Percentiles rank a stretch among this genome's conserved stretches.
Evolutionary conservation across 805 yeast genomes (phyloP).

Genomic region (Blastobotrys muscicola): DNA sequence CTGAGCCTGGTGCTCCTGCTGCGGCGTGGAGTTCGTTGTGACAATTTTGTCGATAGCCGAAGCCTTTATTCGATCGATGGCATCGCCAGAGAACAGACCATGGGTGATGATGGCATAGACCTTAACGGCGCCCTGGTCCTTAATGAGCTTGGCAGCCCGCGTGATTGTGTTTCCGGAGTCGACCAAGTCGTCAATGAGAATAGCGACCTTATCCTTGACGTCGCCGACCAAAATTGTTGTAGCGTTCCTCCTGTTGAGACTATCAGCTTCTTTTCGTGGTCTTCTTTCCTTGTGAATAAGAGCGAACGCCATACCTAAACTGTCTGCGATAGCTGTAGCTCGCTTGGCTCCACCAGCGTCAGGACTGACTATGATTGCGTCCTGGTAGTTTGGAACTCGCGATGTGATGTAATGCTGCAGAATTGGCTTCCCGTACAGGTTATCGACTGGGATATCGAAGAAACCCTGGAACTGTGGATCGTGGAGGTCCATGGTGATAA

Average conservation of each 20-base stretch:
- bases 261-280: conserved; percentile 20
- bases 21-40: conserved; percentile 90
- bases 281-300: conserved; percentile 90
- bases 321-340: conserved; percentile 90
- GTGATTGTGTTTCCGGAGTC: conserved; percentile 91
- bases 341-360: conserved; percentile 99
- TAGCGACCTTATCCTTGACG: conserved; percentile 75
- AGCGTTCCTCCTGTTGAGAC: conserved; percentile 35
- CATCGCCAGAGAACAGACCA: conserved; percentile 89
- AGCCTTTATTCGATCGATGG: conserved; percentile 56
- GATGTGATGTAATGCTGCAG: conserved; percentile 75
- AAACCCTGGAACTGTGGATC: conserved; percentile 98
- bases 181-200: conserved; percentile 86
- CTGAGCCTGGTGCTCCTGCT: conserved; percentile 42
- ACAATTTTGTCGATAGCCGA: conserved; percentile 74
- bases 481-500: conserved; percentile 95
- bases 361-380: conserved; percentile 90
- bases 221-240: conserved; percentile 96
- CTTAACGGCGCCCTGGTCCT: conserved; percentile 83
- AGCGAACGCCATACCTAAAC: conserved; percentile 81
- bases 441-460: conserved; percentile 93
- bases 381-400: conserved; percentile 65
- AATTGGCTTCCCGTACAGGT: conserved; percentile 79
- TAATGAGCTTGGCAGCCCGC: conserved; percentile 82
- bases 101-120: conserved; percentile 88